Evolutionary conservation across 169 alveolate genomes (phyloP).

Genomic region (Amoebophrya sp.): DNA sequence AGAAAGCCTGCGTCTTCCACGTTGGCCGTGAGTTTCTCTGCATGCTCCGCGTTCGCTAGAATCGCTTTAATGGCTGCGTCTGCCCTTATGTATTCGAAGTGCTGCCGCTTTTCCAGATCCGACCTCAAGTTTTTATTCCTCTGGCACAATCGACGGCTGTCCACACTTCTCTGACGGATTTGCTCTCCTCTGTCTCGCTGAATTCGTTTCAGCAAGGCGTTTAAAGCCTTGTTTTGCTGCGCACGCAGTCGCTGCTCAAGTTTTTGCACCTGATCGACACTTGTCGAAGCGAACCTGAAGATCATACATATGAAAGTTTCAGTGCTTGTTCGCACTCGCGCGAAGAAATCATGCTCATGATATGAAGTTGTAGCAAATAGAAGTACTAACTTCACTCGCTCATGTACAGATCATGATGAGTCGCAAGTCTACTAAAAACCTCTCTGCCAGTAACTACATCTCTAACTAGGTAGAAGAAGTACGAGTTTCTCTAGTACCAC

Average conservation of each 20-base stretch:
- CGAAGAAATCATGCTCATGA: too few species aligned
- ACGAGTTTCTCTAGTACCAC: neutral
- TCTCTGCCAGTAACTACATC: too few species aligned
- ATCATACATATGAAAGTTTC: too few species aligned
- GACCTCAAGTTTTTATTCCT: constrained; percentile 45
- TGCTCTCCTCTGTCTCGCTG: constrained; percentile 45
- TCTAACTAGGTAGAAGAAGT: neutral
- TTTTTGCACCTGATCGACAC: neutral
- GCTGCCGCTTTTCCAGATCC: constrained; percentile 49
- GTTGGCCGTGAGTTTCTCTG: neutral
- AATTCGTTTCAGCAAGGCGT: constrained; percentile 45
- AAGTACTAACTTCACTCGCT: too few species aligned
- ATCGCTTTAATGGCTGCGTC: constrained; percentile 48
- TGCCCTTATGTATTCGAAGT: constrained; percentile 43
- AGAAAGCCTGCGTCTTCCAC: neutral
- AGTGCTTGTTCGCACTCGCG: too few species aligned
- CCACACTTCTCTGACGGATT: constrained; percentile 43
- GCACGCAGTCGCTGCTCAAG: neutral
- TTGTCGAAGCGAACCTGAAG: neutral
- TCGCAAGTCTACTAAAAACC: too few species aligned
- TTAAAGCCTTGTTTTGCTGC: constrained; percentile 40
- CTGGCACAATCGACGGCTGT: constrained; percentile 42
- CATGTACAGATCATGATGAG: too few species aligned
- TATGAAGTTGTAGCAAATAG: too few species aligned
- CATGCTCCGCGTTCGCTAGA: constrained; percentile 7